A percentile compares a stretch with the other conserved stretches of the same genome.
Evolutionary conservation across 179 eudicot genomes (phyloP).

Genomic region (Heliamphora pulchella): DNA sequence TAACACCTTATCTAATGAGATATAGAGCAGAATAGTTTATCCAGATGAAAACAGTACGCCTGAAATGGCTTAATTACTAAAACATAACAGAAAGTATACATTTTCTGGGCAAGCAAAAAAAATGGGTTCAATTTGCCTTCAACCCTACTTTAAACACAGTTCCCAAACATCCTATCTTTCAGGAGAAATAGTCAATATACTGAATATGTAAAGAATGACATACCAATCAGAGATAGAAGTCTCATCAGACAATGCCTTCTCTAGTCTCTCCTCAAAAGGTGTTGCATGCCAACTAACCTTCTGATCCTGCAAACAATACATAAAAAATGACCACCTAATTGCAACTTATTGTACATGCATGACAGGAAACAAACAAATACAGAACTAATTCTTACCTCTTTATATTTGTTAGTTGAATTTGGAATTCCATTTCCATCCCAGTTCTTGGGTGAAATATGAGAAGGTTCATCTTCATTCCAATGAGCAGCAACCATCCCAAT

Average conservation of each 20-base stretch:
- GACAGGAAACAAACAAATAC: neutral
- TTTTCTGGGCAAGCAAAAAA: too few species aligned
- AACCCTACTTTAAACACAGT: neutral
- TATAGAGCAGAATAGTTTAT: too few species aligned
- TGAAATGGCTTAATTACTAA: too few species aligned
- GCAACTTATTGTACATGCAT: neutral
- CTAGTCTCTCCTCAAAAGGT: conserved; percentile 93
- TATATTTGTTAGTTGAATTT: conserved; percentile 86
- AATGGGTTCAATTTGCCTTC: too few species aligned
- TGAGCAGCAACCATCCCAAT: conserved; percentile 76
- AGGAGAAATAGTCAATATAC: neutral
- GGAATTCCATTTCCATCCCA: conserved; percentile 98
- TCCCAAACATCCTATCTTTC: neutral
- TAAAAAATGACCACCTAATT: neutral
- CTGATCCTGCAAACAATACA: conserved; percentile 61
- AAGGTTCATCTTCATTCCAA: conserved; percentile 56
- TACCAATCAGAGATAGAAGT: conserved; percentile 48
- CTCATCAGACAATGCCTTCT: conserved; percentile 82
- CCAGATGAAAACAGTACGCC: too few species aligned
- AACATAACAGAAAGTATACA: too few species aligned
- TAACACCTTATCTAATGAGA: too few species aligned
- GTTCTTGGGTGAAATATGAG: conserved; percentile 46
- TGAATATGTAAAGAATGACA: neutral
- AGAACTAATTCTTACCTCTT: conserved; percentile 52
- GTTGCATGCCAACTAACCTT: conserved; percentile 93